phyloP scores from a whole-genome alignment of 768 basidiomycete genomes.

The Pleurotus djamor region DNA sequence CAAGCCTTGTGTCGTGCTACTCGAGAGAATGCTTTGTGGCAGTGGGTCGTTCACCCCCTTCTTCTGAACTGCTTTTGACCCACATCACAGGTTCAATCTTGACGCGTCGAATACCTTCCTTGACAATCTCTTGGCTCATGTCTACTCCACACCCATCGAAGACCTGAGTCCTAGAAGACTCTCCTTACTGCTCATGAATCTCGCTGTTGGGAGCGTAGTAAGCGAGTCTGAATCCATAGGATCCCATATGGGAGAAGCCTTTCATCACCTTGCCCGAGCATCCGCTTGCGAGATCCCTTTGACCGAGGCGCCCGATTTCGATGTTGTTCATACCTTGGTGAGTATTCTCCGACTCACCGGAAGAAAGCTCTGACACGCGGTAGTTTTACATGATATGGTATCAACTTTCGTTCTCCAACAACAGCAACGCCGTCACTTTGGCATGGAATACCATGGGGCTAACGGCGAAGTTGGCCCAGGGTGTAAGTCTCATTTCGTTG shows the following conservation, averaged over 20 bases:
- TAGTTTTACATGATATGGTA: constrained; percentile 74
- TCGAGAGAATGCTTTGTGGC: constrained; percentile 69
- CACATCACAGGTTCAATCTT: constrained; percentile 52
- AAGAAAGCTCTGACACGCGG: constrained; percentile 3
- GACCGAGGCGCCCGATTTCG: constrained; percentile 74
- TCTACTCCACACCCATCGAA: constrained; percentile 59
- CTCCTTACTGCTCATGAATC: constrained; percentile 67
- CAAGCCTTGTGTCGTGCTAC: constrained; percentile 61
- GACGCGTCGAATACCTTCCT: constrained; percentile 71
- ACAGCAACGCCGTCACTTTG: constrained; percentile 69
- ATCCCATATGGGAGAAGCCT: constrained; percentile 59
- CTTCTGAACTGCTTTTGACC: constrained; percentile 7
- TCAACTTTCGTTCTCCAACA: constrained; percentile 70
- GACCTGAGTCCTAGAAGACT: constrained; percentile 65
- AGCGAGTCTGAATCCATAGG: constrained; percentile 58
- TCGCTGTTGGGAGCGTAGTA: constrained; percentile 70
- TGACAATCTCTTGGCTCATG: constrained; percentile 66
- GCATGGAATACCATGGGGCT: constrained; percentile 80
- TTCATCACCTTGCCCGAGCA: constrained; percentile 65
- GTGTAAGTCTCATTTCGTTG: constrained; percentile 40
- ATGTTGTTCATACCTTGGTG: constrained; percentile 68
- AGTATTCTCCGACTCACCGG: constrained; percentile 13
- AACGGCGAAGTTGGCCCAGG: constrained; percentile 69
- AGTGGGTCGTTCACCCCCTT: constrained; percentile 40
- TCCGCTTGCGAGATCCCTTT: constrained; percentile 72